These are phyloP conservation scores for Endothia cerciana DNA, from an alignment of 2,329 filamentous ascomycete genomes.

Conservation along the genomic window DNA sequence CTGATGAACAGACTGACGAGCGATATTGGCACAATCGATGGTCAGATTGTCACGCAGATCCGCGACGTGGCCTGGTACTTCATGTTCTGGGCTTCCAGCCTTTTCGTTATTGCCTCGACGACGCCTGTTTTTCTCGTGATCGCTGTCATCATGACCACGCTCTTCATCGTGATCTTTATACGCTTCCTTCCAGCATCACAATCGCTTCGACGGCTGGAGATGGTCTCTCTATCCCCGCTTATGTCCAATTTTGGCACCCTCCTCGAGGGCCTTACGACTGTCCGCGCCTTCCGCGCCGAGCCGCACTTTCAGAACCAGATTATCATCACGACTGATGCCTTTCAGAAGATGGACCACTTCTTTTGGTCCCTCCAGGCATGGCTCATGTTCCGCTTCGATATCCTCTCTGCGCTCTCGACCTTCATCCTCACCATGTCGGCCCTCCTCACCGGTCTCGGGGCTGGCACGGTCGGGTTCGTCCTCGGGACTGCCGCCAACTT, in stretches of 20 bases:
- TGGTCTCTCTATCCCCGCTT: constrained; percentile 84
- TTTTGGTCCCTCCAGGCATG: constrained; percentile 89
- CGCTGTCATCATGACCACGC: constrained; percentile 66
- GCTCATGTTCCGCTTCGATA: constrained; percentile 80
- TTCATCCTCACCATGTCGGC: constrained; percentile 76
- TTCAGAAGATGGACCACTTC: constrained; percentile 95
- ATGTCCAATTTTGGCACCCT: constrained; percentile 93
- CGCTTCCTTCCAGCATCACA: constrained; percentile 83
- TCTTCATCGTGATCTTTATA: constrained; percentile 75
- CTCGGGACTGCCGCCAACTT: constrained; percentile 73
- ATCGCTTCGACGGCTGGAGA: constrained; percentile 80
- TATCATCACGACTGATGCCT: constrained; percentile 80
- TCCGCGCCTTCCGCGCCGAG: constrained; percentile 81
- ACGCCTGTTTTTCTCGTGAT: constrained; percentile 79
- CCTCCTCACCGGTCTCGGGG: constrained; percentile 72
- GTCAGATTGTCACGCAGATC: constrained; percentile 77
- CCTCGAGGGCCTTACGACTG: constrained; percentile 82
- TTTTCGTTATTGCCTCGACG: constrained; percentile 77
- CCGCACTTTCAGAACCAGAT: constrained; percentile 79
- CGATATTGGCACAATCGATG: constrained; percentile 88
- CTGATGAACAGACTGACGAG: constrained; percentile 92
- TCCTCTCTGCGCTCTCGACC: constrained; percentile 72
- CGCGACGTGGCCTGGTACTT: constrained; percentile 70
- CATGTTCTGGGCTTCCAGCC: constrained; percentile 72
- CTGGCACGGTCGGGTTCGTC: constrained; percentile 83